Evolutionary conservation across 768 basidiomycete species (phyloP), one percentile per base, ranked within the genome.

Genomic region (Mycena floridula): DNA sequence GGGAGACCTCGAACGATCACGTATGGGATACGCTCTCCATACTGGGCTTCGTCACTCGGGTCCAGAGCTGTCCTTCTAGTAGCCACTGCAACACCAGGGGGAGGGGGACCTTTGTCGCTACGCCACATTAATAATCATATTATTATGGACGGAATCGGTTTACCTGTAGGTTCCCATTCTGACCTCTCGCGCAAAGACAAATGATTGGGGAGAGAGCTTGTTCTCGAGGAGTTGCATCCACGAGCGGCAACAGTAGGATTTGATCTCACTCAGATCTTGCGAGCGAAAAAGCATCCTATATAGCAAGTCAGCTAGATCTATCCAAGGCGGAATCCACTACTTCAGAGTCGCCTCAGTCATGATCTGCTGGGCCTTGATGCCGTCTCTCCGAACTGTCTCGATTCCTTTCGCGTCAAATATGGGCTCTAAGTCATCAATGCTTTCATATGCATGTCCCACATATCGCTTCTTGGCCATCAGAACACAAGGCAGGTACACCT

Each of bases 381-480:
- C 92, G 56, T 99, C 96, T 47, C 96, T 72, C 5, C 96, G 77
- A 24, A 98, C 88, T 1, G 93, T 97, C 64, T 99, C 96, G 43
- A 99, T 97, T 1, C 96, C 96, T 59, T 99, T 98, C 5, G 93
- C 96, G 53, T 99, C 95, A 54, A 98, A 96, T 0, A 64, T 69
- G 2, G 93, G 89, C 37, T 84, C 81, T 1, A 46, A 60, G 11
- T 96, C 89, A 51, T 92, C 87, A 0, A 84, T 76, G 43, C 67
- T 74, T 62, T 99, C 96, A 50, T 85, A 97, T 59, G 93, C 95
- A 70, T 89, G 96, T 1, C 96, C 96, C 18, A 98, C 95, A 53
- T 99, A 99, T 53, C 95, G 81, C 61, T 99, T 99, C 73, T 99
- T 99, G 2, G 95, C 90, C 75, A 96, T 77, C n/a, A 99, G 74